A percentile compares a stretch with the other conserved stretches of the same genome.
These are phyloP conservation scores for Pseudevernia furfuracea DNA, from an alignment of 495 filamentous ascomycete species.

Conservation along the genomic window DNA sequence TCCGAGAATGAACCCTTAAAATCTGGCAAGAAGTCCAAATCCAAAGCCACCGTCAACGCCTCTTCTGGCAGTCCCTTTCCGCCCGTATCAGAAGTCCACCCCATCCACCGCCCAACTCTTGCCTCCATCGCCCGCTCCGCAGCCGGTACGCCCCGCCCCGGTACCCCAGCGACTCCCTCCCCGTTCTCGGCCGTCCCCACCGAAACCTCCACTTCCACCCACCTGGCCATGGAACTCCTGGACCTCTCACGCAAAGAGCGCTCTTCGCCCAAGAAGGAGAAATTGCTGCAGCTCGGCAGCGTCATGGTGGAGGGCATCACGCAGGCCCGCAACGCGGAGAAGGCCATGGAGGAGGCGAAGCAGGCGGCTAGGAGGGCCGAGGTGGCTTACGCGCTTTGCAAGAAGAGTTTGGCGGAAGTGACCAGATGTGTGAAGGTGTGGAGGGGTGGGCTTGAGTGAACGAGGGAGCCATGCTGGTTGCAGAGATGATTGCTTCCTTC, in stretches of 20 bases:
- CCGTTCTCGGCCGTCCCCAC: slow-evolving; percentile 5
- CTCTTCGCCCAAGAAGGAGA: slow-evolving; percentile 28
- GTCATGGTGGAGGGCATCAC: slow-evolving; percentile 34
- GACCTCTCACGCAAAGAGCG: slow-evolving; percentile 31
- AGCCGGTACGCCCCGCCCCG: background rate
- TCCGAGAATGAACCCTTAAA: slow-evolving; percentile 7
- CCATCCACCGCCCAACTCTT: slow-evolving; percentile 23
- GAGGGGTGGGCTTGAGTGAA: slow-evolving; percentile 21
- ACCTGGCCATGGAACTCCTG: slow-evolving; percentile 33
- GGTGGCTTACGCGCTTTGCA: slow-evolving; percentile 27
- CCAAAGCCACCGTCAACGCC: slow-evolving; percentile 6
- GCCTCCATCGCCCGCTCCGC: slow-evolving; percentile 18
- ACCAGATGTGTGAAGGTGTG: slow-evolving; percentile 30
- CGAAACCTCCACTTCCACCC: slow-evolving; percentile 25
- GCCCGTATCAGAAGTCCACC: slow-evolving; percentile 23
- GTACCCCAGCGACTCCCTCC: slow-evolving; percentile 12
- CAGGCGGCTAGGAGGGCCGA: slow-evolving; percentile 32
- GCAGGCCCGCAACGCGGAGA: slow-evolving; percentile 33
- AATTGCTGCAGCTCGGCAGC: slow-evolving; percentile 29
- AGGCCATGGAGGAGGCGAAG: slow-evolving; percentile 33
- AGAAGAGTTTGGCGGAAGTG: slow-evolving; percentile 30
- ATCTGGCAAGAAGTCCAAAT: slow-evolving; percentile 12
- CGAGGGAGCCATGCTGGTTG: background rate
- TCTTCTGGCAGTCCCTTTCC: slow-evolving; percentile 24
- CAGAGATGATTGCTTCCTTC: background rate